Base-by-base conservation (phyloP, 176 grass and related monocot species). In the Hsuehochloa calcarea region DNA sequence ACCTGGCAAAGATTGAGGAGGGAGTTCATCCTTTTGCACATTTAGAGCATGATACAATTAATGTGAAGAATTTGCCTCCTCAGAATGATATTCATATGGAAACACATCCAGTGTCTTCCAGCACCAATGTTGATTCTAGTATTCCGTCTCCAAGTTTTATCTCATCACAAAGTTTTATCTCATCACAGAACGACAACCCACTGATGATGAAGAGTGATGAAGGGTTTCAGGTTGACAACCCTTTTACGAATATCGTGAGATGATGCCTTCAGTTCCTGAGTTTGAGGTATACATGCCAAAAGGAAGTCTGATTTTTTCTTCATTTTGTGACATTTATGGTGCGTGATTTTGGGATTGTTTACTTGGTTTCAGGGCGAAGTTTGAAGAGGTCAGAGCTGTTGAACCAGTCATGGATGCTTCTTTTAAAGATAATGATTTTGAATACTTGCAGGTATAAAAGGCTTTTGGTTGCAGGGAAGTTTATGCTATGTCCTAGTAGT, bases 371-470 rank as follows among this genome's bases (percentile, higher is more conserved):
- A 99, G 97, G 97, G 92, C 84, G 63, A 95, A 92, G 75, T 78
- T 90, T 47, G 93, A 95, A 66, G 89, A 84, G 77, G 92, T 75
- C 17, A 86, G 66, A 80, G 51, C 75, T 86, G 66, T 84, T 47
- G 91, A 71, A 23, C 88, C 90, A 25, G 76, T 92, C 82, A 84
- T 94, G 72, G 92, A 99, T 66, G 83, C 85, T 70, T 79, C 89
- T 39, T 84, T 89, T 56, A 80, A 74, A 73, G 97, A 99, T 72
- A 82, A 90, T 51, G 88, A 99, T 96, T 81, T 91, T 75, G 94
- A 91, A 69, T 90, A 99, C 90, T 78, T 99, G 85, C 97, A 99
- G 97, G 93, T 99, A 90, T 82, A 60, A 73, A 65, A 84, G 62
- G 38, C 56, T 84, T 81, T 72, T 68, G 19, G 31, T 82, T 74